phyloP scores from a whole-genome alignment of 345 rosid species.

The Salix purpurea region DNA sequence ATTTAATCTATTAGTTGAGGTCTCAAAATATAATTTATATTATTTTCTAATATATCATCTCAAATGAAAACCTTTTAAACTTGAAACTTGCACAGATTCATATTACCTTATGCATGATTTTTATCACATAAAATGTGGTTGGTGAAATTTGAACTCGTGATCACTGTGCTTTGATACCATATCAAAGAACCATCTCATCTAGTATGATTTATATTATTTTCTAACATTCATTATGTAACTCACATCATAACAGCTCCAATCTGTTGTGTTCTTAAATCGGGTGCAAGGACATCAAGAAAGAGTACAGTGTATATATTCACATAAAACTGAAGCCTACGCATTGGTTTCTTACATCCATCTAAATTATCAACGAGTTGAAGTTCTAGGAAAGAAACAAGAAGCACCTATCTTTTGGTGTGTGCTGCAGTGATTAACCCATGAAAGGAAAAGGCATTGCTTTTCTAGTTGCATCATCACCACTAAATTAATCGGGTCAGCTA shows the following conservation, averaged over 20 bases:
- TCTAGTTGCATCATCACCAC: too few relatives aligned
- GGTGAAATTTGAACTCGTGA: too few relatives aligned
- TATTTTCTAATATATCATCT: too few relatives aligned
- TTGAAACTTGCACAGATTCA: too few relatives aligned
- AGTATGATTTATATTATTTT: too few relatives aligned
- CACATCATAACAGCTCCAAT: neutral
- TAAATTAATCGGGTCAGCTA: neutral
- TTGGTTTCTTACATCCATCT: neutral
- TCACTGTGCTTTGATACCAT: too few relatives aligned
- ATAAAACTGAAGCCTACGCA: neutral
- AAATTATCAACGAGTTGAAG: neutral
- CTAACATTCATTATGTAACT: neutral
- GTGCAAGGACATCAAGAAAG: neutral
- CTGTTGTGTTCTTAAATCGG: neutral
- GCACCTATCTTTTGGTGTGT: neutral
- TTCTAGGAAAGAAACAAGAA: neutral
- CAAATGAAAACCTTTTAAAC: too few relatives aligned
- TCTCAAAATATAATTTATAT: too few relatives aligned
- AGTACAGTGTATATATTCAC: neutral
- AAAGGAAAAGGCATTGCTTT: too few relatives aligned
- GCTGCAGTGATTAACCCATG: neutral
- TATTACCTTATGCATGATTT: too few relatives aligned
- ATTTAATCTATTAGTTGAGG: fast-evolving
- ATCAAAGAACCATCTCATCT: too few relatives aligned
- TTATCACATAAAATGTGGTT: too few relatives aligned